Base-by-base conservation (phyloP, 331 rosid genomes). In the Saraca asoca region DNA sequence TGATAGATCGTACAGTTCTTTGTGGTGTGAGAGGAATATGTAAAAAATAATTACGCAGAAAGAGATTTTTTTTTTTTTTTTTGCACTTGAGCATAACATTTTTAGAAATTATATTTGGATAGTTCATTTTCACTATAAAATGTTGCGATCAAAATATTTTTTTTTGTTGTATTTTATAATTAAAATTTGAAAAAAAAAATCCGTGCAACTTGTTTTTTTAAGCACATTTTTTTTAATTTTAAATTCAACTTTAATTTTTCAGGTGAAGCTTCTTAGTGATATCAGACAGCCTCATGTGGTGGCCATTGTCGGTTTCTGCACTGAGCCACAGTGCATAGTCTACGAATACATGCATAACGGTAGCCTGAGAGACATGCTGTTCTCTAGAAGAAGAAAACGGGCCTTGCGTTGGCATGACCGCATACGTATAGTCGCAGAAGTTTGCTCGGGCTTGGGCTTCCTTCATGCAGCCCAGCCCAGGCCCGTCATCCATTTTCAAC, bases 341-440 rank as follows among this genome's bases (percentile, higher is more conserved):
- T 71, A 83, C 41, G 96, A 87, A 44, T 89, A 87, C 79, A 84
- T 92, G 96, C 80, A 87, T 60, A 82, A 85, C 33, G 98, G 96
- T 7, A 87, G 88, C 81, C 70, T 92, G 41, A 77, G 76, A 35
- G 96, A 92, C 76, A 58, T 79, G 58, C 45, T 92, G 9, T 78
- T 75, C 67, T 75, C 80, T 2, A 72, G 74, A 73, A 83, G 73
- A 68, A 78, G 75, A 72, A 83, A 70, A 51, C 84, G 73, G 24
- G 70, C 81, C 69, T 76, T 92, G 57, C 59, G 69, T 3, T 92
- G 98, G 96, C 83, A 82, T 0, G 95, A 89, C 49, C 86, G 96
- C 3, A 68, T 89, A 34, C 85, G 91, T 3, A 78, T 89, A 16
- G 88, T 82, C 0, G 10, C 80, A 7, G 87, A 89, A 68, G 82